Base-by-base conservation (phyloP, 1,139 yeast species). In the Schwanniomyces etchellsii region DNA sequence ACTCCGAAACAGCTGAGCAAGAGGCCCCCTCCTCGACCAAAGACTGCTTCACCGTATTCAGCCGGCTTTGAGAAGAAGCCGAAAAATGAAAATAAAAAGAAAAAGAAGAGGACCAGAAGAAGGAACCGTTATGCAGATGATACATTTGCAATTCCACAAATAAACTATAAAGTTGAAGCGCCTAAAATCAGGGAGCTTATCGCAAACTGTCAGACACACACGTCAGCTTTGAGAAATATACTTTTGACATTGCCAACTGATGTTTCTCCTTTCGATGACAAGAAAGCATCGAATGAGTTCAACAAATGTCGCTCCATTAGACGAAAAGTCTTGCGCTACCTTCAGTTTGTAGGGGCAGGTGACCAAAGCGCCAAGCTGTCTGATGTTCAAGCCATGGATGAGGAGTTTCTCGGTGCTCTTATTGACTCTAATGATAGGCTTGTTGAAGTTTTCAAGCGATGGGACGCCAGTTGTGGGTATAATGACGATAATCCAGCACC, bases 371-470 rank as follows among this genome's bases (percentile, higher is more conserved):
- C 43, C 12, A 66, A 67, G 38, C 40, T 50, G 4, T 37, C 44
- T 2, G 65, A 52, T 33, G 53, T 53, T 2, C 39, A 48, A 11
- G 55, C 52, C 3, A 51, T 64, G 56, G 73, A 77, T 34, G 96
- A 88, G 42, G 95, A 85, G 48, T 82, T 80, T 42, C 60, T 91
- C 44, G 97, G 96, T 6, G 73, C 89, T 30, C 67, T 91, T 42
- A 75, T 91, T 37, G 81, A 76, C 40, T 94, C 96, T 29, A 91
- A 91, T 51, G 98, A 91, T 47, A 89, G 82, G 48, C 69, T 91
- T 39, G 94, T 91, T 7, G 64, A 63, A 4, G 80, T 88, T 0
- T 68, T 91, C 47, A 76, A 79, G 44, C 58, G 65, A 37, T 88
- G 77, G 51, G 95, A 89, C 39, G 34, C 42, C 2, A 51, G 57